Evolutionary conservation across 371 early-diverging fungal genomes (phyloP).

Genomic region (Mortierella sp.): DNA sequence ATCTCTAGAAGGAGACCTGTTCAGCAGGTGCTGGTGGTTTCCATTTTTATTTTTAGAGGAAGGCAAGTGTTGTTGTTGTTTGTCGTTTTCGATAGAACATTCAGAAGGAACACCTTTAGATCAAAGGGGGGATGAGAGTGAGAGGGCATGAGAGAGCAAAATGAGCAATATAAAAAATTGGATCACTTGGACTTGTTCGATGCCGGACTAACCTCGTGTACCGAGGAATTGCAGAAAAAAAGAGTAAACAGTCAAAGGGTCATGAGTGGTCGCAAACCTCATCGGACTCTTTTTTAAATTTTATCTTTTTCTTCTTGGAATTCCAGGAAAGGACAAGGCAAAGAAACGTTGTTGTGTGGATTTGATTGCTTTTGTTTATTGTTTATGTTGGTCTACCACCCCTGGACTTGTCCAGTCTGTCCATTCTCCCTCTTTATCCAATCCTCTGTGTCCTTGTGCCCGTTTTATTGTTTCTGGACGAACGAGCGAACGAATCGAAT

Average conservation of each 20-base stretch:
- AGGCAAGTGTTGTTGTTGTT: background rate
- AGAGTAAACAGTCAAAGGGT: background rate
- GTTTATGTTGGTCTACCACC: background rate
- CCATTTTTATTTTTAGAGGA: constrained; percentile 8
- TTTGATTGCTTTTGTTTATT: background rate
- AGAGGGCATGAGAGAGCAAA: background rate
- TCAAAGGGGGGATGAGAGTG: background rate
- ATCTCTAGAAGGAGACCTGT: background rate
- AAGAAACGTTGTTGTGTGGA: background rate
- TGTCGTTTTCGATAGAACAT: constrained; percentile 28
- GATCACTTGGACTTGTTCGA: background rate
- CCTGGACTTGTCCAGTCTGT: background rate
- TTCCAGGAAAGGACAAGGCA: constrained; percentile 6
- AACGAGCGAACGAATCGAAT: background rate
- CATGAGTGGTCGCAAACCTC: background rate
- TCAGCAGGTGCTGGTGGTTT: background rate
- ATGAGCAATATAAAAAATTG: background rate
- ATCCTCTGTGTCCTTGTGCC: background rate
- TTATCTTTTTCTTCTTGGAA: constrained; percentile 5
- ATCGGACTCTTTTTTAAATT: background rate
- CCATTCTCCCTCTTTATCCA: background rate
- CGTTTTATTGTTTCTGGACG: background rate
- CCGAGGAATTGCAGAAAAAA: background rate
- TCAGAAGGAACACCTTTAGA: constrained; percentile 14
- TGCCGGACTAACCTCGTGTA: background rate